Conservation (phyloP, 345 rosid species). For the Boechera divaricarpa region DNA sequence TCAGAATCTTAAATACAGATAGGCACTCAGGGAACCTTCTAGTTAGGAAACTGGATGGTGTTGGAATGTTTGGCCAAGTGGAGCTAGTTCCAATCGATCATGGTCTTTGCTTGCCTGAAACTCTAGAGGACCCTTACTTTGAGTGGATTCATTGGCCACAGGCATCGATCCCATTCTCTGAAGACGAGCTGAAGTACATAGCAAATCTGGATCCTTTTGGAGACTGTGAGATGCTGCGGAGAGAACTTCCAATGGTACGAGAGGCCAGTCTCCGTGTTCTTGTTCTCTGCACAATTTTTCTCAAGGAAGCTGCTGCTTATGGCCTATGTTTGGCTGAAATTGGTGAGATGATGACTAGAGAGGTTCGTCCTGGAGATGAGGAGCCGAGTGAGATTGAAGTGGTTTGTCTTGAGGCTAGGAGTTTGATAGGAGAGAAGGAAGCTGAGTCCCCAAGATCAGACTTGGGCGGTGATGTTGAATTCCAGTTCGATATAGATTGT, state of each 20-base stretch:
- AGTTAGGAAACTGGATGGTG: slow-evolving; percentile 72
- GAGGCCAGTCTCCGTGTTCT: slow-evolving; percentile 89
- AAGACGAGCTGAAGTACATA: slow-evolving; percentile 84
- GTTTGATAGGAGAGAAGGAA: slow-evolving; percentile 65
- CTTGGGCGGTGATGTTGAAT: slow-evolving; percentile 57
- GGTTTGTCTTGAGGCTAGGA: slow-evolving; percentile 82
- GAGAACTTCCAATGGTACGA: slow-evolving; percentile 89
- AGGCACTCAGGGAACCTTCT: slow-evolving; percentile 82
- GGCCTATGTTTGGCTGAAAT: slow-evolving; percentile 93
- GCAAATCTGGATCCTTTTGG: slow-evolving; percentile 59
- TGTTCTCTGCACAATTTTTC: slow-evolving; percentile 78
- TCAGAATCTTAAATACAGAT: slow-evolving; percentile 67
- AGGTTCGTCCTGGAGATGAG: slow-evolving; percentile 77
- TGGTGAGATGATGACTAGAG: slow-evolving; percentile 99
- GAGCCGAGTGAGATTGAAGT: slow-evolving; percentile 97
- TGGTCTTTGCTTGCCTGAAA: slow-evolving; percentile 93
- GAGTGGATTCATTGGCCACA: slow-evolving; percentile 99
- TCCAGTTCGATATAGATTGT: slow-evolving; percentile 76
- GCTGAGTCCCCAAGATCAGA: slow-evolving; percentile 54
- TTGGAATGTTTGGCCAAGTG: slow-evolving; percentile 76
- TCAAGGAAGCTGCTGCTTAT: slow-evolving; percentile 79
- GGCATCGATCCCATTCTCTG: slow-evolving; percentile 93
- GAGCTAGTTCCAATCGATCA: slow-evolving; percentile 95
- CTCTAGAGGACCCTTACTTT: slow-evolving; percentile 93
- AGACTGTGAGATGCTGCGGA: slow-evolving; percentile 77